Evolutionary conservation across 441 rosid genomes (phyloP).

Genomic region (Euphorbia celastroides): DNA sequence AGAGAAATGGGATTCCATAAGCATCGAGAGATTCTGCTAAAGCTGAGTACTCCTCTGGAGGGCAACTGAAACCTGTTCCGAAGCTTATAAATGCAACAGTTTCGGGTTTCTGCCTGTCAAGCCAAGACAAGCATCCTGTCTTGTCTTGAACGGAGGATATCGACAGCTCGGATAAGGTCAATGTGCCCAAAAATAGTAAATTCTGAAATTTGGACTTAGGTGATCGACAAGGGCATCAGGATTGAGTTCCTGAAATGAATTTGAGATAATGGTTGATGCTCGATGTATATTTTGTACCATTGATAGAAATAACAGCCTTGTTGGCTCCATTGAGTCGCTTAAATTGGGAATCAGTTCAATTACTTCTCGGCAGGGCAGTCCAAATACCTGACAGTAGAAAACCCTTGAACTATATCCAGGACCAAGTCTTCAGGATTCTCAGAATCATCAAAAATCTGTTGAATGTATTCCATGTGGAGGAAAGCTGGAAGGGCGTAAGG

Average conservation of each 20-base stretch:
- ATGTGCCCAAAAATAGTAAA: not conserved
- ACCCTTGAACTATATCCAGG: not conserved
- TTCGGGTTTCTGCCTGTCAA: not conserved
- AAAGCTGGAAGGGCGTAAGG: not conserved
- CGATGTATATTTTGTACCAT: not conserved
- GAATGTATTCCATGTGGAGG: not conserved
- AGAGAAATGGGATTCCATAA: not conserved
- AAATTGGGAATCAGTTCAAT: no score
- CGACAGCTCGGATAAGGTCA: not conserved
- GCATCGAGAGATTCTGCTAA: conserved; percentile 10
- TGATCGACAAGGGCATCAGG: not conserved
- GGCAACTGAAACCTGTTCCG: not conserved
- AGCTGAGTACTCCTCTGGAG: not conserved
- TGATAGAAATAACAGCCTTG: not conserved
- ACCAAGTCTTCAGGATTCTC: not conserved
- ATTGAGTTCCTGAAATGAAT: conserved; percentile 6
- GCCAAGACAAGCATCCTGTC: conserved; percentile 11
- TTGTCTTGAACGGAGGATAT: not conserved
- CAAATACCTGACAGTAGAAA: not conserved
- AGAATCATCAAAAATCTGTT: not conserved
- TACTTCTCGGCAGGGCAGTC: not conserved
- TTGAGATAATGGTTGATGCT: not conserved
- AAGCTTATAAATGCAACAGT: conserved; percentile 3
- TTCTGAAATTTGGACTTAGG: conserved; percentile 5
- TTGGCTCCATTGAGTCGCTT: no score